These are phyloP conservation scores for Didymella keratinophila DNA, from an alignment of 2,329 filamentous ascomycete genomes.

Conservation along the genomic window DNA sequence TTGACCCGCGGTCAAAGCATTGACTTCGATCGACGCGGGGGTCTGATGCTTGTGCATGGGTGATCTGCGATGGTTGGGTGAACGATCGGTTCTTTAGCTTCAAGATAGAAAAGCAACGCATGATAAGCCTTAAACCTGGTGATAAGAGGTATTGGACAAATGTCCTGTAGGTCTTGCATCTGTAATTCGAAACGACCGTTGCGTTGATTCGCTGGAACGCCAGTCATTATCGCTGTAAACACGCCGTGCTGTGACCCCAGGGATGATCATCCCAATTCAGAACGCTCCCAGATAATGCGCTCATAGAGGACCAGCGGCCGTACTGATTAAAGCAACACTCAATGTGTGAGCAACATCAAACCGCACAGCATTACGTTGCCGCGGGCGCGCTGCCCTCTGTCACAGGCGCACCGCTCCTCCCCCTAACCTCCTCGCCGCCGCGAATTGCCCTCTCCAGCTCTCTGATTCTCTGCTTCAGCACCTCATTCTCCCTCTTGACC, in stretches of 20 bases:
- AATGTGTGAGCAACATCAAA: not conserved
- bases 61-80: not conserved
- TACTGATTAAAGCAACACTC: not conserved
- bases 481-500: slow-evolving; percentile 60
- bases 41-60: not conserved
- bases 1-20: no score
- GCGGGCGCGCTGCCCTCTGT: not conserved
- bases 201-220: not conserved
- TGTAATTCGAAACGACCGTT: not conserved
- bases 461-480: slow-evolving; percentile 56
- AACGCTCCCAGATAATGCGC: not conserved
- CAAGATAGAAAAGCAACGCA: not conserved
- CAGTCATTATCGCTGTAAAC: not conserved
- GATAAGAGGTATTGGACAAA: not conserved
- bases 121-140: not conserved
- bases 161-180: not conserved
- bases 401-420: slow-evolving; percentile 38
- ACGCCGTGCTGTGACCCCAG: not conserved
- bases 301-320: not conserved
- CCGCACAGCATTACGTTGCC: not conserved
- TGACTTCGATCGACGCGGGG: not conserved
- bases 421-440: slow-evolving; percentile 40
- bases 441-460: slow-evolving; percentile 55
- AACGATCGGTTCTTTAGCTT: not conserved
- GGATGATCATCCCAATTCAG: not conserved